Percentiles rank a stretch among this genome's conserved stretches.
Conservation (phyloP, 768 basidiomycete species). For the Russula virescens region DNA sequence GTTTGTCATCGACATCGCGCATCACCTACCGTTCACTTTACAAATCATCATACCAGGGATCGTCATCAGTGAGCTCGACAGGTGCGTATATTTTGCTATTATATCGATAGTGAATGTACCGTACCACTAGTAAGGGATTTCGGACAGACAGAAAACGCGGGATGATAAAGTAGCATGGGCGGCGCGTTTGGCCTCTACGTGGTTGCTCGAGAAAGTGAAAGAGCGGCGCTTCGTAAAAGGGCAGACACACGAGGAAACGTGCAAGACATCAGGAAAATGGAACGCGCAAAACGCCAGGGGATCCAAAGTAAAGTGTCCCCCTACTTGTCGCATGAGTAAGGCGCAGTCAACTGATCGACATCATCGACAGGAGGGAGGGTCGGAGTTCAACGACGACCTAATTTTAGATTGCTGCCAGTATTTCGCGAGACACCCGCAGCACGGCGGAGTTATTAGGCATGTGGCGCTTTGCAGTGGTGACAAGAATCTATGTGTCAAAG, state of each 20-base stretch:
- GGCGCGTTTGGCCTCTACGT: conserved; percentile 45
- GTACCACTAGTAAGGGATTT: background rate
- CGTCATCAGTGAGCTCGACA: conserved; percentile 74
- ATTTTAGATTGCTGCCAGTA: conserved; percentile 75
- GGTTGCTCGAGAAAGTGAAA: conserved; percentile 58
- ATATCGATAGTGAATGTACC: background rate
- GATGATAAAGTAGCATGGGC: conserved; percentile 24
- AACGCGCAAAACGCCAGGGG: conserved; percentile 40
- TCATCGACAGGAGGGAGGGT: conserved; percentile 31
- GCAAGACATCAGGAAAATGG: conserved; percentile 57
- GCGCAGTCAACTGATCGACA: background rate
- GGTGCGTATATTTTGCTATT: conserved; percentile 36
- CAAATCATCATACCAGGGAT: conserved; percentile 62
- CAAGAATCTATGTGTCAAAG: conserved; percentile 55
- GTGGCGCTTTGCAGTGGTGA: conserved; percentile 67
- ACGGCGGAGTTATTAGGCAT: conserved; percentile 28
- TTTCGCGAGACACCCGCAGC: conserved; percentile 37
- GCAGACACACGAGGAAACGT: conserved; percentile 59
- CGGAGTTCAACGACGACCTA: conserved; percentile 51
- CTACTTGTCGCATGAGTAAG: background rate
- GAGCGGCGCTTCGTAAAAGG: conserved; percentile 51
- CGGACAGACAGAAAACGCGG: conserved; percentile 13
- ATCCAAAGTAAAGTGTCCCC: conserved; percentile 36
- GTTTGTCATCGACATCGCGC: conserved; percentile 60
- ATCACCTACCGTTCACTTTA: conserved; percentile 42